These are phyloP conservation scores for Hansfordia pulvinata DNA, from an alignment of 2,329 filamentous ascomycete genomes.

Conservation along the genomic window DNA sequence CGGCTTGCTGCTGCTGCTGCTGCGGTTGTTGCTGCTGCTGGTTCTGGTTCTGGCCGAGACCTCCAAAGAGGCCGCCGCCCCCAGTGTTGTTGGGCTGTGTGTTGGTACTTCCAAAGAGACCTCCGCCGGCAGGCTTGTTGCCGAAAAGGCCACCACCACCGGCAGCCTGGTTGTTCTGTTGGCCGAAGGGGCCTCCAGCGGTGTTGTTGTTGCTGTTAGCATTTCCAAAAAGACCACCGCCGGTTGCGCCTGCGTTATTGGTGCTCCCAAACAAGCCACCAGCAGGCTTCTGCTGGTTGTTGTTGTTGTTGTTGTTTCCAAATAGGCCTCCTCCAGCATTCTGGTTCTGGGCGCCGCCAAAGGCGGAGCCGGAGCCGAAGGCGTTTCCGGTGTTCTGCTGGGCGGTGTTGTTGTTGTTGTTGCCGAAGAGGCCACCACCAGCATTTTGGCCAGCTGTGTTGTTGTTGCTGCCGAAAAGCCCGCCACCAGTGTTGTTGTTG, in stretches of 20 bases:
- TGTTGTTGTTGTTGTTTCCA: conserved; percentile 20
- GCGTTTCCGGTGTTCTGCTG: conserved; percentile 13
- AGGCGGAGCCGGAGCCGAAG: conserved; percentile 19
- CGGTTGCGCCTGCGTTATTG: conserved; percentile 13
- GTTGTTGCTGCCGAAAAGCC: conserved; percentile 13
- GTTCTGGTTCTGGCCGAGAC: conserved; percentile 17
- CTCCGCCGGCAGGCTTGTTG: conserved; percentile 16
- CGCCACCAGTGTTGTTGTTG: conserved; percentile 21
- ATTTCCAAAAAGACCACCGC: conserved; percentile 29
- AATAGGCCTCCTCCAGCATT: conserved; percentile 22
- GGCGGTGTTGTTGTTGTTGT: conserved; percentile 8
- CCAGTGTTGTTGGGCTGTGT: conserved; percentile 20
- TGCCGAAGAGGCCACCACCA: conserved; percentile 23
- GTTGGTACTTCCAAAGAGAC: conserved; percentile 28
- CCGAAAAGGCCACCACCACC: conserved; percentile 33
- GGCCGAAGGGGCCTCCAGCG: conserved; percentile 16
- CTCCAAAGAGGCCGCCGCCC: conserved; percentile 39
- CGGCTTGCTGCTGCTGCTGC: conserved; percentile 19
- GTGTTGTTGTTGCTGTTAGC: conserved; percentile 12
- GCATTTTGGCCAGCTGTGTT: conserved; percentile 2
- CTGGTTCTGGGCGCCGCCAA: conserved; percentile 26
- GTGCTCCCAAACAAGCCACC: conserved; percentile 24
- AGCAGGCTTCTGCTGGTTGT: conserved; percentile 19
- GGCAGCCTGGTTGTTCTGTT: conserved; percentile 16
- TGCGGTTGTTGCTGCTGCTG: conserved; percentile 22